phyloP scores from a whole-genome alignment of 2,329 filamentous ascomycete species.

The Malbranchea zuffiana region DNA sequence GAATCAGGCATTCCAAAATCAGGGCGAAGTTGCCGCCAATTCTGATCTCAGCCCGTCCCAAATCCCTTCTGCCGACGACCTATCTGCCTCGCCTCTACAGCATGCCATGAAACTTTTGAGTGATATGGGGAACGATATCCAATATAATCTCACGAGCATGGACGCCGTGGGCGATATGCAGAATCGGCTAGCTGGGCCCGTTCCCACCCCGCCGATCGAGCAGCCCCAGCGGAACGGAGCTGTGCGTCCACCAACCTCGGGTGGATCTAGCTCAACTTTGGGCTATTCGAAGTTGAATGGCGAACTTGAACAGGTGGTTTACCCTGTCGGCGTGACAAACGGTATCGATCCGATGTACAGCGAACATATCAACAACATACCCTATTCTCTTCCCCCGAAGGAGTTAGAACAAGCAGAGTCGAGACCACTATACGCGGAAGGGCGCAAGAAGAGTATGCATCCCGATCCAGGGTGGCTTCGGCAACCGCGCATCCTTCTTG shows the following conservation, averaged over 20 bases:
- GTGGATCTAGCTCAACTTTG: constrained; percentile 41
- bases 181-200: constrained; percentile 43
- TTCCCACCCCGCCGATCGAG: constrained; percentile 49
- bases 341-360: constrained; percentile 92
- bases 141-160: constrained; percentile 52
- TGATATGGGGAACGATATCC: constrained; percentile 54
- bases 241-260: constrained; percentile 33
- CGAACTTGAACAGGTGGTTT: constrained; percentile 64
- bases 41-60: constrained; percentile 38
- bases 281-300: constrained; percentile 41
- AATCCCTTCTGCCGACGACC: constrained; percentile 45
- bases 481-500: constrained; percentile 71
- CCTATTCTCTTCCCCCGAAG: constrained; percentile 66
- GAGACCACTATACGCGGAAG: constrained; percentile 38
- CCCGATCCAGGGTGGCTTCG: constrained; percentile 55
- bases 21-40: constrained; percentile 29
- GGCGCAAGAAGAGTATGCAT: constrained; percentile 50
- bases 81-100: constrained; percentile 56
- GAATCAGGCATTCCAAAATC: constrained; percentile 41
- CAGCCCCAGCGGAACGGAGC: constrained; percentile 28
- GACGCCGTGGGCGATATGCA: constrained; percentile 54
- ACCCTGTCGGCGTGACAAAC: constrained; percentile 79
- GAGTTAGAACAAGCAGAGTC: constrained; percentile 41
- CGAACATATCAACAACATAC: constrained; percentile 89
- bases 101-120: constrained; percentile 56